These are phyloP conservation scores for Phoma sp. DNA, from an alignment of 2,329 filamentous ascomycete genomes.

Conservation along the genomic window DNA sequence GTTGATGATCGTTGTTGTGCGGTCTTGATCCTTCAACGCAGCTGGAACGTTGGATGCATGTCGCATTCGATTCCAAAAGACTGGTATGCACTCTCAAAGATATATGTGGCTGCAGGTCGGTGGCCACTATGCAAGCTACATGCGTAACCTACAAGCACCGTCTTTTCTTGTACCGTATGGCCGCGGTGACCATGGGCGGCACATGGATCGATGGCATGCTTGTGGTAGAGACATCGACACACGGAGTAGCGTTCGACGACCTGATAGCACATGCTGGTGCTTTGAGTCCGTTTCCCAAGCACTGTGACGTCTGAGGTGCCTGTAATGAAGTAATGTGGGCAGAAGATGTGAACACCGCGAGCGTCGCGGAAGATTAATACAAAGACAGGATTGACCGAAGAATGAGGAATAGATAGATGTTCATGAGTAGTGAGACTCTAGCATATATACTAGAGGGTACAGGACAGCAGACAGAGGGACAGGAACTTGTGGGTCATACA, in stretches of 20 bases:
- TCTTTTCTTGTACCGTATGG: conserved; percentile 74
- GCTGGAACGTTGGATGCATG: conserved; percentile 21
- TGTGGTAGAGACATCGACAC: conserved; percentile 87
- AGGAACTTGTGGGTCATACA: conserved; percentile 33
- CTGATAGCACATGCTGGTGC: conserved; percentile 77
- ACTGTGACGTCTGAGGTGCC: neutral
- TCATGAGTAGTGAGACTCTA: conserved; percentile 27
- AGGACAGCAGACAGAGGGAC: conserved; percentile 19
- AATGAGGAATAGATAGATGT: conserved; percentile 20
- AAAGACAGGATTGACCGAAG: conserved; percentile 16
- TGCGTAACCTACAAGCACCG: conserved; percentile 81
- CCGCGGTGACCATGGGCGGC: conserved; percentile 74
- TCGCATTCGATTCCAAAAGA: conserved; percentile 40
- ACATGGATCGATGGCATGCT: conserved; percentile 85
- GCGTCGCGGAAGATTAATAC: conserved; percentile 16
- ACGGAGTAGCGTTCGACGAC: conserved; percentile 84
- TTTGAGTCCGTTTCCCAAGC: neutral
- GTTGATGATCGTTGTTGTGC: conserved; percentile 1
- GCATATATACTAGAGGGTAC: conserved; percentile 41
- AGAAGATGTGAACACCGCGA: conserved; percentile 17
- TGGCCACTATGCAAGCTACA: conserved; percentile 64
- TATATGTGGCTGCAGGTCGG: conserved; percentile 28
- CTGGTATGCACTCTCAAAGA: conserved; percentile 20
- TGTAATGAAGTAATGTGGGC: neutral
- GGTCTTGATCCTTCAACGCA: conserved; percentile 16